A percentile compares a stretch with the other conserved stretches of the same genome.
These are phyloP conservation scores for Sungouiozyma ichnusensis DNA, from an alignment of 805 yeast species.

Conservation along the genomic window DNA sequence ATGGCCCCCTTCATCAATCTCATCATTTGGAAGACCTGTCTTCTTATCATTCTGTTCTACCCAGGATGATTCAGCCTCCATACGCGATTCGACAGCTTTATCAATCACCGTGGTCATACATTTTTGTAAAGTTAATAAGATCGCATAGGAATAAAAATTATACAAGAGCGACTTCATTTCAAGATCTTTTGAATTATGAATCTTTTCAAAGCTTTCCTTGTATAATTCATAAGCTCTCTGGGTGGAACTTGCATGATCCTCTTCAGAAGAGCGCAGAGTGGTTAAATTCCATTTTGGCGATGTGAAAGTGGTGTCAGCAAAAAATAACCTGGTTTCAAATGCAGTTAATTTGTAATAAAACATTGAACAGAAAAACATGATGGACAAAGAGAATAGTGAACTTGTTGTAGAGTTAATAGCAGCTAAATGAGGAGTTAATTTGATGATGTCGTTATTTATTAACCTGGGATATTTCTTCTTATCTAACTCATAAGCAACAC, in stretches of 20 bases:
- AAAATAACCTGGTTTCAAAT: slow-evolving; percentile 2
- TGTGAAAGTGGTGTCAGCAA: neutral
- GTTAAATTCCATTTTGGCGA: slow-evolving; percentile 5
- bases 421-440: slow-evolving; percentile 16
- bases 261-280: slow-evolving; percentile 3
- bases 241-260: slow-evolving; percentile 1
- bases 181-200: slow-evolving; percentile 4
- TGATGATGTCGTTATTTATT: slow-evolving; percentile 1
- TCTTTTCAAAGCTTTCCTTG: slow-evolving; percentile 5
- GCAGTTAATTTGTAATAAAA: slow-evolving; percentile 4
- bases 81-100: slow-evolving; percentile 11
- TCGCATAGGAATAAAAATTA: slow-evolving; percentile 6
- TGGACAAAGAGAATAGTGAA: slow-evolving; percentile 6
- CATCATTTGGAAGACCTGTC: neutral
- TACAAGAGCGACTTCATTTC: slow-evolving; percentile 2
- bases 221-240: slow-evolving; percentile 4
- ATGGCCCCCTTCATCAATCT: neutral
- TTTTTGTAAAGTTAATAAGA: slow-evolving; percentile 7
- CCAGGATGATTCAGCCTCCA: slow-evolving; percentile 11
- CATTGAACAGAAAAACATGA: slow-evolving; percentile 3
- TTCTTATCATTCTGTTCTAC: slow-evolving; percentile 1
- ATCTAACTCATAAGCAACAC: slow-evolving; percentile 11
- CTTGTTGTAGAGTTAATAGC: neutral
- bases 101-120: slow-evolving; percentile 4
- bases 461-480: slow-evolving; percentile 11